phyloP scores from a whole-genome alignment of 257 asterid genomes.

The Solanum appendiculatum region DNA sequence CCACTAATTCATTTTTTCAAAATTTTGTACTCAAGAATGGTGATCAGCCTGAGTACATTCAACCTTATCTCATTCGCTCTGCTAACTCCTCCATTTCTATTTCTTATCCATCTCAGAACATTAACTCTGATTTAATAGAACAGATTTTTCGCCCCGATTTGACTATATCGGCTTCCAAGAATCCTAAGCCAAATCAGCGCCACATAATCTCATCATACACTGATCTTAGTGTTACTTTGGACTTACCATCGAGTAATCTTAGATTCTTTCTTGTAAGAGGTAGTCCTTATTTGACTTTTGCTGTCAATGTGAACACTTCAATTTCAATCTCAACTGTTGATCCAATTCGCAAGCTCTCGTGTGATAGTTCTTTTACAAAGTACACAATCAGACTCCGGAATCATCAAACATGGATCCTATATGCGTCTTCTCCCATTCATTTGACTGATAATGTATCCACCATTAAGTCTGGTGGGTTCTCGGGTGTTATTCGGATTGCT shows the following conservation, averaged over 20 bases:
- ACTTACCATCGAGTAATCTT: constrained; percentile 58
- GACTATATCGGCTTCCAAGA: constrained; percentile 36
- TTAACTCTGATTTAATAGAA: constrained; percentile 42
- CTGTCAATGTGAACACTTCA: constrained; percentile 18
- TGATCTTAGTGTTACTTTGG: constrained; percentile 71
- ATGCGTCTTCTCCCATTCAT: constrained; percentile 56
- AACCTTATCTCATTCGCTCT: constrained; percentile 72
- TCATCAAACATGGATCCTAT: constrained; percentile 74
- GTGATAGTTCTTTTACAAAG: constrained; percentile 42
- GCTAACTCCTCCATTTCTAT: constrained; percentile 45
- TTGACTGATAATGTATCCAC: constrained; percentile 31
- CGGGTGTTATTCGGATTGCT: constrained; percentile 67
- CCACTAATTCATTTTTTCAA: constrained; percentile 89
- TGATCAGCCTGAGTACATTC: constrained; percentile 81
- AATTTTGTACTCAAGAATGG: constrained; percentile 74
- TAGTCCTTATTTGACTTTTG: constrained; percentile 74
- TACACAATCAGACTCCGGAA: constrained; percentile 63
- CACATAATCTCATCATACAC: constrained; percentile 64
- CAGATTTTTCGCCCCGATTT: constrained; percentile 59
- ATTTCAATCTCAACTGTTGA: constrained; percentile 68
- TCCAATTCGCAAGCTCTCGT: constrained; percentile 45
- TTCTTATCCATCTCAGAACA: constrained; percentile 57
- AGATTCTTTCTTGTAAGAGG: constrained; percentile 81
- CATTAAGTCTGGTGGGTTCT: constrained; percentile 41
- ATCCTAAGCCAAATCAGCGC: constrained; percentile 25